Evolutionary conservation across 495 filamentous ascomycete genomes (phyloP).

Genomic region (Schizothecium vesticola): DNA sequence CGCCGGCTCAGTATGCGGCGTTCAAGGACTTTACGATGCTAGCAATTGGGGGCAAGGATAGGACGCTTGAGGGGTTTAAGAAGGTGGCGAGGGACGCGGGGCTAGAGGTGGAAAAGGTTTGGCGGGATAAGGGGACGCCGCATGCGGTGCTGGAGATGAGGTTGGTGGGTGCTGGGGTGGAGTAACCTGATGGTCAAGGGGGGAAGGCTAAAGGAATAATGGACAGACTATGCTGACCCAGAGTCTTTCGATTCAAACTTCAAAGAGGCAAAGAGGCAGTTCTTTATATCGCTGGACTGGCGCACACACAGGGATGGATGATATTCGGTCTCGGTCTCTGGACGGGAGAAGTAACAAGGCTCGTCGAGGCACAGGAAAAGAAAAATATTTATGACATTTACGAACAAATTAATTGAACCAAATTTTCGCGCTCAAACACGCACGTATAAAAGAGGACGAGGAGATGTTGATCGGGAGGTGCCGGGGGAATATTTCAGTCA

Average conservation of each 20-base stretch:
- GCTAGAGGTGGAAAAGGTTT: constrained; percentile 30
- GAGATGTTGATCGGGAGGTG: too few relatives aligned
- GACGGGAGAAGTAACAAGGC: too few relatives aligned
- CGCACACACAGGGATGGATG: not conserved
- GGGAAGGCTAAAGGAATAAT: too few relatives aligned
- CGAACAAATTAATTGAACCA: not conserved
- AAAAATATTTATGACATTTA: not conserved
- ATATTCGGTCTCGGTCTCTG: too few relatives aligned
- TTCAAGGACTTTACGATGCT: constrained; percentile 37
- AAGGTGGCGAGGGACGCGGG: constrained; percentile 25
- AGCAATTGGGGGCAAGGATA: constrained; percentile 35
- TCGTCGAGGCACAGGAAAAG: not conserved
- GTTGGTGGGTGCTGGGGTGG: not conserved
- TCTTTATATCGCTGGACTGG: not conserved
- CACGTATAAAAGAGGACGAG: too few relatives aligned
- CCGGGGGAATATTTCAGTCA: too few relatives aligned
- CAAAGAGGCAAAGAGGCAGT: too few relatives aligned
- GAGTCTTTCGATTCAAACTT: too few relatives aligned
- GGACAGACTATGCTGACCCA: too few relatives aligned
- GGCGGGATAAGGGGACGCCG: constrained; percentile 18
- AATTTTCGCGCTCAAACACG: not conserved
- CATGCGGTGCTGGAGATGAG: constrained; percentile 27
- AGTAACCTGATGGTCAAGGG: too few relatives aligned
- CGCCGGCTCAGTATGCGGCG: constrained; percentile 25
- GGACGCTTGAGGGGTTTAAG: constrained; percentile 28